Conservation (phyloP, 148 eudicot genomes). For the Arctostaphylos glauca region DNA sequence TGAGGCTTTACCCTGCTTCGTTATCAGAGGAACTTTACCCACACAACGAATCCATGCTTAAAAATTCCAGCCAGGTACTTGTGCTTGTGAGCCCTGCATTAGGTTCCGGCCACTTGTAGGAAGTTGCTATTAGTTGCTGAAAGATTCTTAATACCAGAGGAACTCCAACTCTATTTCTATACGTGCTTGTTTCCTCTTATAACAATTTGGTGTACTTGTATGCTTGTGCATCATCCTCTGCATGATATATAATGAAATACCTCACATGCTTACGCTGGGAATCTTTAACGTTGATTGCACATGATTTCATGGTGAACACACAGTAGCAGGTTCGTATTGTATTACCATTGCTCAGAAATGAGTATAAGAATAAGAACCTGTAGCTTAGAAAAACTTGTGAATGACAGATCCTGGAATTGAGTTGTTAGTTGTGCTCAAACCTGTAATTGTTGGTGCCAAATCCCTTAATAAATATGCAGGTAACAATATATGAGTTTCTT, state of each 20-base stretch:
- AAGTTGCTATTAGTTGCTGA: not conserved
- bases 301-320: not conserved
- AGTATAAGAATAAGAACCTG: not conserved
- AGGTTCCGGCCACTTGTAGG: not conserved
- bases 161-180: not conserved
- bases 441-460: not conserved
- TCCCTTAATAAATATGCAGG: not conserved
- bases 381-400: not conserved
- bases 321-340: not conserved
- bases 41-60: constrained; percentile 77
- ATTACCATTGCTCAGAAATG: not conserved
- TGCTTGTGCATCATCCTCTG: not conserved
- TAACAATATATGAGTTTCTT: not conserved
- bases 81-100: not conserved
- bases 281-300: not conserved
- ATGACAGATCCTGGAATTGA: not conserved
- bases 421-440: not conserved
- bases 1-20: constrained; percentile 85
- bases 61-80: constrained; percentile 90
- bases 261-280: not conserved
- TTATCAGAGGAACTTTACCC: constrained; percentile 81
- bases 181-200: constrained; percentile 10
- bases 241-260: not conserved
- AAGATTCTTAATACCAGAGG: not conserved
- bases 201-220: not conserved